phyloP scores from a whole-genome alignment of 2,329 filamentous ascomycete species.

The Fusarium denticulatum region DNA sequence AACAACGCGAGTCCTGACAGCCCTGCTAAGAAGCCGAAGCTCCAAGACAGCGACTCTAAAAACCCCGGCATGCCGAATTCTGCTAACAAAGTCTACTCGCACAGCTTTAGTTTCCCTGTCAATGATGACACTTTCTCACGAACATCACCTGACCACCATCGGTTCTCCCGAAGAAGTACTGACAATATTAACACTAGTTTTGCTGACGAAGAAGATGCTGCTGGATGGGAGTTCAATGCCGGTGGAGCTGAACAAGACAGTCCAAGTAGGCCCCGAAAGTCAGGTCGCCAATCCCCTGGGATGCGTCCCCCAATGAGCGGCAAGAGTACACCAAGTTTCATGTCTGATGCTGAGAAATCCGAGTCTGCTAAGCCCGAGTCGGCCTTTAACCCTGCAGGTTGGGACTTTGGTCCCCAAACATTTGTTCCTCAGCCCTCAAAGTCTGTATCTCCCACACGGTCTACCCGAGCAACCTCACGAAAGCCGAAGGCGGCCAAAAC shows the following conservation, averaged over 20 bases:
- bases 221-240: conserved; percentile 63
- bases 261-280: conserved; percentile 47
- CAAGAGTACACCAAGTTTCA: conserved; percentile 36
- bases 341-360: conserved; percentile 35
- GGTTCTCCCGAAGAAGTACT: conserved; percentile 61
- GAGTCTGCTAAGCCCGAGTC: conserved; percentile 44
- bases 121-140: conserved; percentile 54
- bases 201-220: conserved; percentile 58
- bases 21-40: conserved; percentile 26
- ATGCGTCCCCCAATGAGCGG: conserved; percentile 42
- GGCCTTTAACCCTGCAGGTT: conserved; percentile 62
- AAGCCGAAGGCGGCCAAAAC: conserved; percentile 69
- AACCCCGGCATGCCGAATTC: conserved; percentile 7
- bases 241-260: conserved; percentile 51
- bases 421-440: conserved; percentile 60
- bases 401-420: conserved; percentile 65
- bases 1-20: conserved; percentile 38
- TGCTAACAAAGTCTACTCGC: conserved; percentile 47
- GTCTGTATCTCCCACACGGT: conserved; percentile 57
- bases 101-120: conserved; percentile 63
- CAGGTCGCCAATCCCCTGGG: conserved; percentile 53
- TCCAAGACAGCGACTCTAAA: not conserved
- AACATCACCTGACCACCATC: conserved; percentile 49
- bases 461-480: conserved; percentile 60
- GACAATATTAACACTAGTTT: conserved; percentile 73